These are phyloP conservation scores for Venturia pyrina DNA, from an alignment of 2,329 filamentous ascomycete species.

Conservation along the genomic window DNA sequence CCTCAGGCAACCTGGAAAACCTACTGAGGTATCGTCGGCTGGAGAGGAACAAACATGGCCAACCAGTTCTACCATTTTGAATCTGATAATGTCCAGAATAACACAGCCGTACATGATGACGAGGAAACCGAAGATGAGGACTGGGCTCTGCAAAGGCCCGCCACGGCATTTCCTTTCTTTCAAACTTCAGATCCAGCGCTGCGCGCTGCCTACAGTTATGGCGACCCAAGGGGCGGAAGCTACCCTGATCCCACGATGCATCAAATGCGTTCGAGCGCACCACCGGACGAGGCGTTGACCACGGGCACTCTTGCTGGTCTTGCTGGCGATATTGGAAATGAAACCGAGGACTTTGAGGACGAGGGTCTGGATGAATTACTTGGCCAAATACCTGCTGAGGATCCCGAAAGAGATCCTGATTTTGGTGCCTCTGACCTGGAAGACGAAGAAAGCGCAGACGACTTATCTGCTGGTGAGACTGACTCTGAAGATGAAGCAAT, in stretches of 20 bases:
- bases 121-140: conserved; percentile 4
- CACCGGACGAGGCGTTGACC: not conserved
- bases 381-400: not conserved
- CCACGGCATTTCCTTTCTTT: conserved; percentile 9
- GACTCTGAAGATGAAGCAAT: not conserved
- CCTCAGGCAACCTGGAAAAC: not conserved
- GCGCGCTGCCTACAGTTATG: conserved; percentile 11
- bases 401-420: conserved; percentile 1
- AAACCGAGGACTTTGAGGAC: conserved; percentile 16
- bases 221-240: conserved; percentile 10
- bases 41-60: not conserved
- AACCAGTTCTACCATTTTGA: not conserved
- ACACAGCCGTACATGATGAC: not conserved
- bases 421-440: not conserved
- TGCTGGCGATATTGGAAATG: conserved; percentile 15
- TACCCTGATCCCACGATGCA: conserved; percentile 10
- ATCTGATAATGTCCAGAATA: not conserved
- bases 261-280: not conserved
- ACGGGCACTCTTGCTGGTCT: not conserved
- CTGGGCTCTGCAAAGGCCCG: not conserved
- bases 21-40: not conserved
- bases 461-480: not conserved
- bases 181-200: conserved; percentile 10
- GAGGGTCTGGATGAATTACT: conserved; percentile 14
- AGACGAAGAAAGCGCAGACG: not conserved